phyloP scores from a whole-genome alignment of 805 yeast species.

The Lachancea kluyveri region DNA sequence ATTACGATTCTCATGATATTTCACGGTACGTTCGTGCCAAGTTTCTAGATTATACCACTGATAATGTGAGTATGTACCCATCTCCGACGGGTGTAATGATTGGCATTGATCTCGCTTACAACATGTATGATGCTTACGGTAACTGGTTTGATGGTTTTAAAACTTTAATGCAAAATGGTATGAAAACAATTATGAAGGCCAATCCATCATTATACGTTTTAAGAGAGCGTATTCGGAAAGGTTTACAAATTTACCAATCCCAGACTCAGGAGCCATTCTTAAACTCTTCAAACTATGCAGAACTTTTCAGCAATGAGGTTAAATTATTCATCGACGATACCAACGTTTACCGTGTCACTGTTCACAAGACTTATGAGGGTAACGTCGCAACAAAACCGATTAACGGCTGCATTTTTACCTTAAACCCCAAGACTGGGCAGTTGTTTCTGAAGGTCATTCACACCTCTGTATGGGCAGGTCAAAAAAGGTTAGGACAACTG shows the following conservation, averaged over 20 bases:
- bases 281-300: conserved; percentile 85
- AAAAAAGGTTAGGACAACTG: conserved; percentile 83
- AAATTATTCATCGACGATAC: conserved; percentile 90
- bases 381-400: conserved; percentile 87
- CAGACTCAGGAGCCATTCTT: conserved; percentile 90
- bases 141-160: conserved; percentile 97
- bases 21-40: conserved; percentile 91
- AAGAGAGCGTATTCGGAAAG: conserved; percentile 90
- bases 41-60: conserved; percentile 87
- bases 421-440: conserved; percentile 90
- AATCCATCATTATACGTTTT: conserved; percentile 90
- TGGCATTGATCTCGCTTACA: conserved; percentile 90
- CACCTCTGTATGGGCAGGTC: conserved; percentile 96
- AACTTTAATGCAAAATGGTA: conserved; percentile 81
- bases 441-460: conserved; percentile 84
- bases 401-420: conserved; percentile 85
- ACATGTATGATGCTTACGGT: conserved; percentile 94
- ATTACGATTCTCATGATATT: conserved; percentile 95
- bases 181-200: conserved; percentile 90
- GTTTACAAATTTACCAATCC: conserved; percentile 86
- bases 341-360: conserved; percentile 87
- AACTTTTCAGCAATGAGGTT: conserved; percentile 75
- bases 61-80: conserved; percentile 79
- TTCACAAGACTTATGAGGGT: conserved; percentile 89
- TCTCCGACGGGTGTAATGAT: conserved; percentile 88